phyloP scores from a whole-genome alignment of 495 filamentous ascomycete genomes.

The Daldinia decipiens region DNA sequence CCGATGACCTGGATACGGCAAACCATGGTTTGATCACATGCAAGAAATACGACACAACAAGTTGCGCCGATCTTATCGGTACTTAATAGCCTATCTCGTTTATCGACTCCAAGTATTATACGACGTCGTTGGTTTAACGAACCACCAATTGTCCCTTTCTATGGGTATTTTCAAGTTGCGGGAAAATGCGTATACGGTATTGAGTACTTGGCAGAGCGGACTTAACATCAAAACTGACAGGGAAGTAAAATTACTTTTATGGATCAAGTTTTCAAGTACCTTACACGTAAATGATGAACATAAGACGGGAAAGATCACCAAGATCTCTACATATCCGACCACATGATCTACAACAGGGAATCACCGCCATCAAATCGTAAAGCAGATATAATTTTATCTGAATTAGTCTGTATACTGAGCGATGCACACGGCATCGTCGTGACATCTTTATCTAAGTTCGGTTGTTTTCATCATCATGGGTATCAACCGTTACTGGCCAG shows the following conservation, averaged over 20 bases:
- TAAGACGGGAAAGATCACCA: too few species aligned
- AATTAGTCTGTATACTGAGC: conserved; percentile 27
- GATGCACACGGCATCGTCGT: conserved; percentile 29
- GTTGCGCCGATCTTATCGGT: not conserved
- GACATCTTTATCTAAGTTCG: conserved; percentile 29
- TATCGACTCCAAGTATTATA: not conserved
- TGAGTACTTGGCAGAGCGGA: too few species aligned
- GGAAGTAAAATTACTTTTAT: too few species aligned
- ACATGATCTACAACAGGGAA: not conserved
- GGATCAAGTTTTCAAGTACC: too few species aligned
- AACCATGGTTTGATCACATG: not conserved
- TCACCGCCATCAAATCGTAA: not conserved
- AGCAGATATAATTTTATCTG: conserved; percentile 19
- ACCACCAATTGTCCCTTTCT: too few species aligned
- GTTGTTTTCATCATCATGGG: conserved; percentile 41
- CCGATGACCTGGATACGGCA: conserved; percentile 4
- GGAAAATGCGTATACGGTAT: too few species aligned
- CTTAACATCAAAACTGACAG: too few species aligned
- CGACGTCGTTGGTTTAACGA: not conserved
- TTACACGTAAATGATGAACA: too few species aligned
- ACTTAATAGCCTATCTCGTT: not conserved
- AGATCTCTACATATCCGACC: too few species aligned
- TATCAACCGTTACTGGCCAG: conserved; percentile 41
- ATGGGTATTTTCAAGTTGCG: too few species aligned
- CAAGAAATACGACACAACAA: not conserved